phyloP scores from a whole-genome alignment of 2,329 filamentous ascomycete genomes.

The Pseudonectria buxi region DNA sequence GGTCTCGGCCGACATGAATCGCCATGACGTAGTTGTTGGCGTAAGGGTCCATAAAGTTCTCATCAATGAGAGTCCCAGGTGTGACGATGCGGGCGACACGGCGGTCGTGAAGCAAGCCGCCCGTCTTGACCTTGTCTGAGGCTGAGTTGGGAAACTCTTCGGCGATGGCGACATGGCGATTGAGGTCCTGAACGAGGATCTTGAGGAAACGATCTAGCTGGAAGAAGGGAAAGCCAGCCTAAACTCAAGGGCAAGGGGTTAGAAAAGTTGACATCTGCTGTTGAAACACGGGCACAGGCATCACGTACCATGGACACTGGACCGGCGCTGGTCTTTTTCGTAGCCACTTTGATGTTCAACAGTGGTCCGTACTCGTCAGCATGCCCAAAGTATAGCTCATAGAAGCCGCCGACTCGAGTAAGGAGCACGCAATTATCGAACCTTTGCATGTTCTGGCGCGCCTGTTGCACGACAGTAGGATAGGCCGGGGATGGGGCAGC shows the following conservation, averaged over 20 bases:
- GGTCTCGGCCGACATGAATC: constrained; percentile 49
- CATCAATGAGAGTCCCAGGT: constrained; percentile 91
- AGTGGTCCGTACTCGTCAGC: constrained; percentile 82
- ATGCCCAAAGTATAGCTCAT: constrained; percentile 96
- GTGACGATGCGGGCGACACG: constrained; percentile 83
- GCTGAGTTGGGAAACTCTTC: constrained; percentile 81
- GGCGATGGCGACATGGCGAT: constrained; percentile 85
- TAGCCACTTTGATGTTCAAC: constrained; percentile 78
- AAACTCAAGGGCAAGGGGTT: constrained; percentile 10
- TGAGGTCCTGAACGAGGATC: constrained; percentile 82
- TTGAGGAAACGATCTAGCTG: constrained; percentile 92
- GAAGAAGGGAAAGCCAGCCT: constrained; percentile 89
- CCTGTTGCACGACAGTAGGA: constrained; percentile 84
- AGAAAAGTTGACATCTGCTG: constrained; percentile 12
- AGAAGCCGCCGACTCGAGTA: constrained; percentile 91
- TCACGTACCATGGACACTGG: constrained; percentile 72
- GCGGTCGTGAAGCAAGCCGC: constrained; percentile 77
- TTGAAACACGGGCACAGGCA: constrained; percentile 4
- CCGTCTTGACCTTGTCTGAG: constrained; percentile 63
- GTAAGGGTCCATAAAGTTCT: constrained; percentile 93
- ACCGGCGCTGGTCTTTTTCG: constrained; percentile 71
- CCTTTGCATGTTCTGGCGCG: constrained; percentile 79
- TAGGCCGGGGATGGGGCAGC: constrained; percentile 47
- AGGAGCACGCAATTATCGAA: constrained; percentile 87
- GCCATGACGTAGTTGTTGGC: constrained; percentile 89